Evolutionary conservation across 2,329 filamentous ascomycete genomes (phyloP), one percentile per base, ranked within the genome.

Genomic region (Lithohypha guttulata): DNA sequence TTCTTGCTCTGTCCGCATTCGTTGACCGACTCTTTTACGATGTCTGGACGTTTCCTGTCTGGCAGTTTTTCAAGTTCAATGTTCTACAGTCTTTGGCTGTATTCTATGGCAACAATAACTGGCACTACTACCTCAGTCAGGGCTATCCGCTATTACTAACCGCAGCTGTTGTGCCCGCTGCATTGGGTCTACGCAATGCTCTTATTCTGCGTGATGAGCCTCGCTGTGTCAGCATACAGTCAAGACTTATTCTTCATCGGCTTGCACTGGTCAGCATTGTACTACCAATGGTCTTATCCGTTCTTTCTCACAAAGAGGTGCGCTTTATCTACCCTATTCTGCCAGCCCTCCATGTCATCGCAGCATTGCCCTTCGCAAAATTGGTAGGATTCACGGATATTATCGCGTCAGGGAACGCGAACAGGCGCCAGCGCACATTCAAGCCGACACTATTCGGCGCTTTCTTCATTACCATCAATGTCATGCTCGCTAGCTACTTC

Each of bases 271-370:
- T 75, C 6, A 68, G 80, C 28, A 46, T 79, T 39, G 59, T 75
- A 20, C 81, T 79, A 42, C 62, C 82, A 7, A 56, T 63, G 1
- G 59, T 68, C 2, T 70, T 96, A 22, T 93, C 84, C 1, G 55
- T 83, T 32, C 83, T 96, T 49, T 78, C 85, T 1, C 91, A 98
- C 64, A 98, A 98, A 59, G 91, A 98, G 68, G 84, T 94, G 51
- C 84, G 91, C 53, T 98, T 98, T 65, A 83, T 96, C 50, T 94
- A 93, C 54, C 89, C 91, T 1, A 71, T 98, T 13, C 71, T 96
- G 2, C 89, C 91, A 1, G 71, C 79, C n/a, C 71, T 98, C 5
- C 84, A 91, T 56, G 65, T 94, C 46, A 66, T 96, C 26, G 76
- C 83, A 1, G 84, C 85, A 0, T 73, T 76, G 0, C 70, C 77